A percentile compares a stretch with the other conserved stretches of the same genome.
phyloP scores from a whole-genome alignment of 23 red algal species.

The Gracilaria vermiculophylla region DNA sequence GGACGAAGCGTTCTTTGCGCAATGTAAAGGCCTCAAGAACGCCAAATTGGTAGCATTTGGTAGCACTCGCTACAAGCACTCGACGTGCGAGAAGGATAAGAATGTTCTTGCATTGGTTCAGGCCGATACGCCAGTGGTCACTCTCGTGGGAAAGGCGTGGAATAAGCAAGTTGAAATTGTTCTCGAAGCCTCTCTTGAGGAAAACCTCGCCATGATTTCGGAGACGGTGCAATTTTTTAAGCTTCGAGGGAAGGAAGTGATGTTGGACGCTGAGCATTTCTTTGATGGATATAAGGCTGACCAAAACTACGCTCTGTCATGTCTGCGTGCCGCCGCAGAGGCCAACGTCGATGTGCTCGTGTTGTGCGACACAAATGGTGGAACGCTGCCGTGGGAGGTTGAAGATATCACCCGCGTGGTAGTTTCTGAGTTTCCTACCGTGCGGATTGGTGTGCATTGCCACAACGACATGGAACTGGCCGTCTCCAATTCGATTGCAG shows the following conservation, averaged over 20 bases:
- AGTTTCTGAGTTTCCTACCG: constrained; percentile 26
- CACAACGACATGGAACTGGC: constrained; percentile 99
- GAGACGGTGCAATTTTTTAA: constrained; percentile 84
- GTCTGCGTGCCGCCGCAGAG: constrained; percentile 72
- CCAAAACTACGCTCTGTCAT: constrained; percentile 73
- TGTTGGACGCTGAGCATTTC: constrained; percentile 99
- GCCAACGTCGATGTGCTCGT: constrained; percentile 88
- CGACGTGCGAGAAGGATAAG: constrained; percentile 70
- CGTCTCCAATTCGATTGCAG: constrained; percentile 92
- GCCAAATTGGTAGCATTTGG: constrained; percentile 95
- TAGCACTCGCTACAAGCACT: constrained; percentile 82
- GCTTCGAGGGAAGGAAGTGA: constrained; percentile 65
- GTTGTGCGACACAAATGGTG: constrained; percentile 99
- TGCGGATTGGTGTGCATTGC: constrained; percentile 89
- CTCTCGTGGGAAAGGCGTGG: constrained; percentile 93
- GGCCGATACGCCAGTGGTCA: constrained; percentile 81
- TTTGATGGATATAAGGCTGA: constrained; percentile 88
- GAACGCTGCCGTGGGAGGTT: constrained; percentile 86
- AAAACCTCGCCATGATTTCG: constrained; percentile 95
- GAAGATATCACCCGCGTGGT: constrained; percentile 60
- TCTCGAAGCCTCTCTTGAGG: constrained; percentile 76
- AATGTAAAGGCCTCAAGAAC: constrained; percentile 17
- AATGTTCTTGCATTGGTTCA: constrained; percentile 72
- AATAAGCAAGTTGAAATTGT: constrained; percentile 81
- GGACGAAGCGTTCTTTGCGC: constrained; percentile 89